Base-by-base conservation (phyloP, 2,329 filamentous ascomycete genomes). In the Trichophyton simii region DNA sequence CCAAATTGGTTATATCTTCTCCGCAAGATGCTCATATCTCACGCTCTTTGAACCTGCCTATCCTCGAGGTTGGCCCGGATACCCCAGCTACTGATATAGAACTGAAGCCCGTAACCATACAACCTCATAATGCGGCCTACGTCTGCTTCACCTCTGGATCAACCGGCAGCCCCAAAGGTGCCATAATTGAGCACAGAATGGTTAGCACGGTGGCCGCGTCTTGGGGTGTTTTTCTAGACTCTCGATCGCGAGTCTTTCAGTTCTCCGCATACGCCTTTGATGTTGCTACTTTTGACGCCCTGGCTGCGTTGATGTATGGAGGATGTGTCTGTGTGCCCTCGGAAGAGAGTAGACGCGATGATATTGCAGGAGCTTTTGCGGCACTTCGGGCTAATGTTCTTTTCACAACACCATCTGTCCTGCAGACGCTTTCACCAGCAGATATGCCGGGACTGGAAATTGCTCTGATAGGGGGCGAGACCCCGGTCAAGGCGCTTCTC, bases 241-340 rank as follows among this genome's bases (percentile, higher is more conserved):
- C 28, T 31, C 28, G 6, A 31, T 31, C 28, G 28, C 6, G 28
- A 31, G 28, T 31, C 28, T 31, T 31, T 31, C 80, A 83, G 62
- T 77, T 82, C 61, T 13, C 8, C 20, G 50, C 20, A 22, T 61
- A 60, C 7, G 48, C 60, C 6, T 61, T 61, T 34, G 60, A 61
- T 20, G 60, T 61, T 4, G 20, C 34, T 41, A 61, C 34, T 36
- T 7, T 6, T 9, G 60, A 61, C 8, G 48, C 48, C 8, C 55
- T 57, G 11, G 18, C 11, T 1, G 80, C 83, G 0, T 72, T 86
- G 3, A 72, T 78, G 0, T 72, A 79, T 36, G 83, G 83, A 5
- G 83, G 81, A 0, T 84, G 81, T 50, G 75, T 86, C 3, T 85
- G 83, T 60, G 76, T 86, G 1, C 82, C 83, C 0, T 78, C 78